Base-by-base conservation (phyloP, 1,284 basidiomycete species). In the Ceratobasidium theobromae region DNA sequence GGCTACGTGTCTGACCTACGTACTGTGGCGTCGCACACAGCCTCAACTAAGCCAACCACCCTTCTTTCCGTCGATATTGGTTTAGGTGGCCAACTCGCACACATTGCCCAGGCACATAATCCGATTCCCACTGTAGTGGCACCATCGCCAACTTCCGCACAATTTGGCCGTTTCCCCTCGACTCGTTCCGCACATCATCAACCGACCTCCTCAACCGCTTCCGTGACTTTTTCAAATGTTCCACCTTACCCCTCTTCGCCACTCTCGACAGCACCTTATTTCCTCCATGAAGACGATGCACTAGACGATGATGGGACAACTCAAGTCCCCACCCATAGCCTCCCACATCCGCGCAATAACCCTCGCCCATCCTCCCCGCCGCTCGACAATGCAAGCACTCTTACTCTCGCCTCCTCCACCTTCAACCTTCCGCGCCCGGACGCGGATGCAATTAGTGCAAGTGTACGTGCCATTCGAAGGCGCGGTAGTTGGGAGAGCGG, bases 31-130 rank as follows among this genome's bases (percentile, higher is more conserved):
- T 91, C 78, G 81, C 91, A 88, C 73, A 87, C 89, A 72, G 84
- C 90, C 23, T 93, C 91, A 73, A 98, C 95, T 4, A 98, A 98
- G 76, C 95, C 94, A 1, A 98, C 95, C 1, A 98, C 95, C 0
- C 77, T 97, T 27, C 82, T 97, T 46, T 94, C 91, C 71, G 84
- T 96, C 68, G 95, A 98, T 73, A 77, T 93, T 16, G 83, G 83
- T 43, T 82, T 85, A 4, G 86, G 57, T 35, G 66, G 66, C 4
- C 65, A 70, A 23, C 87, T 93, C 80, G 95, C 88, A 6, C 94
- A 95, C 77, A 98, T 97, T 70, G 94, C 94, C 3, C 90, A 95
- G 74, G 89, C 86, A 6, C 33, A 52, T 45, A 41, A 48, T 1
- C 88, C 87, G 11, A 69, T 55, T 38, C 68, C 71, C 40, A 62